Percentiles rank a stretch among this genome's conserved stretches.
These are phyloP conservation scores for Oidiodendron maius DNA, from an alignment of 495 filamentous ascomycete species.

Conservation along the genomic window DNA sequence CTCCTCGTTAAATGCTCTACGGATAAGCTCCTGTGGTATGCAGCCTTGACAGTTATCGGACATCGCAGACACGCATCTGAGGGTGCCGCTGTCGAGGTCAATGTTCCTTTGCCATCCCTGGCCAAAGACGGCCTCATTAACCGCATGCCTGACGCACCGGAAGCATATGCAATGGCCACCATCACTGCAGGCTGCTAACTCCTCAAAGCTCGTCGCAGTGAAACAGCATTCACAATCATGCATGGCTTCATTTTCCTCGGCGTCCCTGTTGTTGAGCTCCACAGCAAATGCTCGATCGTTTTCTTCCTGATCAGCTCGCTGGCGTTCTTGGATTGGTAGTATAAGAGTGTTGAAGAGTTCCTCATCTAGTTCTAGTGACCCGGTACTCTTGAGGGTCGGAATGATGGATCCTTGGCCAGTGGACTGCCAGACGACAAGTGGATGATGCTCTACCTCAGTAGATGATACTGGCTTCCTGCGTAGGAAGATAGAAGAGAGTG, in stretches of 20 bases:
- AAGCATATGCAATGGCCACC: slow-evolving; percentile 82
- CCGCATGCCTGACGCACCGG: slow-evolving; percentile 69
- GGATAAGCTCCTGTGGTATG: slow-evolving; percentile 61
- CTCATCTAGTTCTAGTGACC: slow-evolving; percentile 68
- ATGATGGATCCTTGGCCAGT: slow-evolving; percentile 37
- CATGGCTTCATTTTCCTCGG: slow-evolving; percentile 59
- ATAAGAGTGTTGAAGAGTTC: slow-evolving; percentile 70
- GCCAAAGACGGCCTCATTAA: slow-evolving; percentile 83
- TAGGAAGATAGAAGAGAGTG: slow-evolving; percentile 66
- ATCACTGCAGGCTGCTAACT: slow-evolving; percentile 65
- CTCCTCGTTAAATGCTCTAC: slow-evolving; percentile 61
- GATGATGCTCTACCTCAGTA: slow-evolving; percentile 47
- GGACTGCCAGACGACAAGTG: slow-evolving; percentile 59
- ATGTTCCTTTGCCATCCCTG: slow-evolving; percentile 86
- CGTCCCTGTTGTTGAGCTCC: slow-evolving; percentile 68
- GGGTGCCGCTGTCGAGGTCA: slow-evolving; percentile 57
- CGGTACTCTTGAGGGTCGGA: slow-evolving; percentile 64
- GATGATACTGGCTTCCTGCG: slow-evolving; percentile 59
- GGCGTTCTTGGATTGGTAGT: slow-evolving; percentile 49
- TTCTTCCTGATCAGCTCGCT: slow-evolving; percentile 49
- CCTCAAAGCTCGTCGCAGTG: slow-evolving; percentile 69
- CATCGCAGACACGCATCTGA: slow-evolving; percentile 75
- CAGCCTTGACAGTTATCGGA: slow-evolving; percentile 64
- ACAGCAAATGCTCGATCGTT: slow-evolving; percentile 59
- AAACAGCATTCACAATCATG: slow-evolving; percentile 94